Base-by-base conservation (phyloP, 1,284 basidiomycete genomes). In the Heterobasidion annosum region DNA sequence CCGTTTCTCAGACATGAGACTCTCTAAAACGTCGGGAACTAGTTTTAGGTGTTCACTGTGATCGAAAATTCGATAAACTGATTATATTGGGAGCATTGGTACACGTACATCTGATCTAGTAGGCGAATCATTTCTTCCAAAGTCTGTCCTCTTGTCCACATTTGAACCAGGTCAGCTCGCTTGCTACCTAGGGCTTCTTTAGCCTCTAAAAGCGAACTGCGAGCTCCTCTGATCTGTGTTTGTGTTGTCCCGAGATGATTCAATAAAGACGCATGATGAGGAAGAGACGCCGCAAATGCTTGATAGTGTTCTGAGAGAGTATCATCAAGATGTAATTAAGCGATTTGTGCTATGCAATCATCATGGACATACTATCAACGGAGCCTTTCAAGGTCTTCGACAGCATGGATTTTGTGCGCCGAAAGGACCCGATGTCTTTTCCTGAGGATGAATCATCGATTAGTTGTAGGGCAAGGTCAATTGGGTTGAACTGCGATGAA, bases 1-100 rank as follows among this genome's bases (percentile, higher is more conserved):
- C 7, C 90, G 83, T 67, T 99, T 99, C 68, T 98, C 97, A 1
- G 94, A 90, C 67, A 99, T 93, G n/a, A 98, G 73, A 5, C 87
- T 85, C 68, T 99, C 97, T 33, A 99, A 76, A 18, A 86, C 78
- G 64, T 99, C 97, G 1, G 97, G 96, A 0, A 98, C 87, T 49
- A 85, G 78, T 68, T 94, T 95, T 42, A 99, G 74, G 62, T 90
- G 81, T 65, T 98, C 95, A 55, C 95, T 97, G 59, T 57, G 48
- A 47, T 34, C 57, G 58, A 54, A 57, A 56, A 54, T 50, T 56
- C 47, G 12, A 16, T 40, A 37, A 54, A 10, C 48, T 52, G 51
- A 48, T 44, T 53, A 57, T 40, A 58, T 40, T 40, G 52, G n/a
- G 52, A 48, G 44, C 54, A 54, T 34, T 35, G 12, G 13, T 35